These are phyloP conservation scores for Phytophthora cactorum DNA, from an alignment of 352 stramenopile species.

Conservation along the genomic window DNA sequence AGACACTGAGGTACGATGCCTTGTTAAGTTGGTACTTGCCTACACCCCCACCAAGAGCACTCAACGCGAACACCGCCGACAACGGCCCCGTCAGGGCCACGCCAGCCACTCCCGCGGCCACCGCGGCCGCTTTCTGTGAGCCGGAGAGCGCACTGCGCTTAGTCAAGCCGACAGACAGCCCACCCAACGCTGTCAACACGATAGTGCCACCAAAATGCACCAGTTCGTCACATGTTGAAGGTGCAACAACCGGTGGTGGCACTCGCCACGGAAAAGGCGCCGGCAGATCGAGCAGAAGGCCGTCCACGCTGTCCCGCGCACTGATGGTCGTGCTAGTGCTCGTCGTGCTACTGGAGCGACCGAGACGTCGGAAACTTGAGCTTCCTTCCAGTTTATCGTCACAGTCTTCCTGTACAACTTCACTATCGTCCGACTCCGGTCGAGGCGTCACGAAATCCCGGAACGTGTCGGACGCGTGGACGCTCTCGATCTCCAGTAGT, in stretches of 20 bases:
- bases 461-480: constrained; percentile 49
- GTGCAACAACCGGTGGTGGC: constrained; percentile 21
- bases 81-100: constrained; percentile 60
- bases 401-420: constrained; percentile 19
- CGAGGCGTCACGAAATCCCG: constrained; percentile 57
- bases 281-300: constrained; percentile 8
- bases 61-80: constrained; percentile 57
- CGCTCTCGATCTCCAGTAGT: constrained; percentile 60
- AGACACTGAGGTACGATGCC: constrained; percentile 55
- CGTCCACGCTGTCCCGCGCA: constrained; percentile 28
- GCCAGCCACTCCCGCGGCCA: constrained; percentile 59
- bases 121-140: constrained; percentile 59
- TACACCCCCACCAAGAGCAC: constrained; percentile 57
- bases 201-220: constrained; percentile 59
- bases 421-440: constrained; percentile 40
- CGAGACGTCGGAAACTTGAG: constrained; percentile 1
- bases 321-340: constrained; percentile 30
- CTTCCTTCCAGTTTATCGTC: constrained; percentile 10
- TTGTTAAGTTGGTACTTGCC: constrained; percentile 79
- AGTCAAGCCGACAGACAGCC: constrained; percentile 56
- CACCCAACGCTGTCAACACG: constrained; percentile 53
- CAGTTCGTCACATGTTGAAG: constrained; percentile 35
- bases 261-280: constrained; percentile 30
- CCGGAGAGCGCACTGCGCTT: constrained; percentile 61
- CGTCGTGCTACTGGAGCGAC: constrained; percentile 20